Evolutionary conservation across 345 rosid genomes (phyloP).

Genomic region (Eucalyptus pauciflora): DNA sequence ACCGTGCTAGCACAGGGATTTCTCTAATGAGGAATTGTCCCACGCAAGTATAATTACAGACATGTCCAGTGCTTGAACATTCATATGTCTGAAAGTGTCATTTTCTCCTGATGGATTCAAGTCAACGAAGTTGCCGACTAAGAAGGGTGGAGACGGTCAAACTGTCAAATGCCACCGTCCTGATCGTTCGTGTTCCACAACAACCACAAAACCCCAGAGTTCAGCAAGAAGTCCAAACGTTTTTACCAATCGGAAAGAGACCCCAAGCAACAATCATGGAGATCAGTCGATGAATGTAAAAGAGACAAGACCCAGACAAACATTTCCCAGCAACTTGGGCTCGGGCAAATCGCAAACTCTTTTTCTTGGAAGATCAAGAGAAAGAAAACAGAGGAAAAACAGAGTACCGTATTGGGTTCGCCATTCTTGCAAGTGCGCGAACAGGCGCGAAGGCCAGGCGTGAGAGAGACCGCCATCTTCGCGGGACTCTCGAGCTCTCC

Average conservation of each 20-base stretch:
- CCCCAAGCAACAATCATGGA: neutral
- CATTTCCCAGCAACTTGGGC: neutral
- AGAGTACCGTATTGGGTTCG: slow-evolving; percentile 19
- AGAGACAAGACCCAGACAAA: neutral
- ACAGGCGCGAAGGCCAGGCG: slow-evolving; percentile 22
- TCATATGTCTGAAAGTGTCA: neutral
- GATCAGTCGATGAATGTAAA: neutral
- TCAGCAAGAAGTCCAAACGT: neutral
- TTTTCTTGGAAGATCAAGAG: neutral
- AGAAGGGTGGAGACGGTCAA: neutral
- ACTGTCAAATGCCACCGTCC: neutral
- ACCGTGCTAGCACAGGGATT: neutral
- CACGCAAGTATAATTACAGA: neutral
- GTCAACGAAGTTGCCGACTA: neutral
- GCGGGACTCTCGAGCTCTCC: neutral
- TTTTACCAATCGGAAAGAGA: neutral
- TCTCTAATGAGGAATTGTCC: neutral
- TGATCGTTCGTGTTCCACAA: neutral
- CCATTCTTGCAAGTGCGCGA: slow-evolving; percentile 20
- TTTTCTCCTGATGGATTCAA: neutral
- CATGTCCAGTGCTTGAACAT: neutral
- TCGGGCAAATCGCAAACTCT: neutral
- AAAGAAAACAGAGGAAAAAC: neutral
- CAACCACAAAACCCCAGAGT: neutral
- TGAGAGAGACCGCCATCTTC: slow-evolving; percentile 1